These are phyloP conservation scores for Penstemon newberryi DNA, from an alignment of 257 asterid genomes.

Conservation along the genomic window DNA sequence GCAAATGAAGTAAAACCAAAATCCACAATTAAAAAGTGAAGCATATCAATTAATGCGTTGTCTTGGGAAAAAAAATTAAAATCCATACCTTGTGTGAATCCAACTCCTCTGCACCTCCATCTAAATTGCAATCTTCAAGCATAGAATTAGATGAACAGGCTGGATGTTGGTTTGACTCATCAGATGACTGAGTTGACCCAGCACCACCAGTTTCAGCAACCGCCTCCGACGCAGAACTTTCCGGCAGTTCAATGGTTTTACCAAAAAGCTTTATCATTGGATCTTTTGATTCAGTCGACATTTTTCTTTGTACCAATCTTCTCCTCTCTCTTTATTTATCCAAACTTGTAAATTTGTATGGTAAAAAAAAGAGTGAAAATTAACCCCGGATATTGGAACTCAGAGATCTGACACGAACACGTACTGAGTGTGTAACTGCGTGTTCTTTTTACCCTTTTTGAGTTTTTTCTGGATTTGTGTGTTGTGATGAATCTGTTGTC, in stretches of 20 bases:
- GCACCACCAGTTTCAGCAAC: constrained; percentile 32
- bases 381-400: constrained; percentile 24
- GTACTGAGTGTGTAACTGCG: constrained; percentile 32
- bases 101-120: constrained; percentile 44
- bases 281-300: constrained; percentile 71
- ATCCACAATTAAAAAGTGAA: constrained; percentile 30
- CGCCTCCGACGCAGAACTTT: constrained; percentile 29
- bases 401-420: constrained; percentile 67
- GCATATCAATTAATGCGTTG: constrained; percentile 24
- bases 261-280: constrained; percentile 93
- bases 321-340: constrained; percentile 12
- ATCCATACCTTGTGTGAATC: constrained; percentile 52
- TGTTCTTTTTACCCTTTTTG: constrained; percentile 14
- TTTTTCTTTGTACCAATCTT: constrained; percentile 15
- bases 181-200: constrained; percentile 32
- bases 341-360: constrained; percentile 16
- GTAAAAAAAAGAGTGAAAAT: neutral
- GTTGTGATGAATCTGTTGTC: constrained; percentile 12
- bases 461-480: neutral
- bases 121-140: constrained; percentile 41
- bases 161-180: constrained; percentile 39
- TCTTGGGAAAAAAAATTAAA: constrained; percentile 3
- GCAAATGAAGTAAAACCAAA: constrained; percentile 35
- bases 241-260: constrained; percentile 66
- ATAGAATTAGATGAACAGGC: constrained; percentile 42